Base-by-base conservation (phyloP, 2,329 filamentous ascomycete species). In the Stagonosporopsis rhizophila region DNA sequence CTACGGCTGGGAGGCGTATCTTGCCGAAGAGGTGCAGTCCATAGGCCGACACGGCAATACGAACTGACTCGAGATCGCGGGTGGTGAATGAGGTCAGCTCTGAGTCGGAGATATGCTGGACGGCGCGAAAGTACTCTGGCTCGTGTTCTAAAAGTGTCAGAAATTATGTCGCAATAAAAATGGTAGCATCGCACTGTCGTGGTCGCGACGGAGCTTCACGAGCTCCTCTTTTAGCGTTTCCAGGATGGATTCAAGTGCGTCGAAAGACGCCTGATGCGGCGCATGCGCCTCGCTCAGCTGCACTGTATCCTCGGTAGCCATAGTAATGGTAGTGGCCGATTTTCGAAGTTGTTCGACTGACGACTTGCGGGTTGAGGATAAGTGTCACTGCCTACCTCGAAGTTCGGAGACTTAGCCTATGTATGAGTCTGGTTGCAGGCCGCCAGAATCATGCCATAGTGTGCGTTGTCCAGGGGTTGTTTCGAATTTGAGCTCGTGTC, bases 61-160 rank as follows among this genome's bases (percentile, higher is more conserved):
- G 70, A 12, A 75, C 70, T 11, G 56, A 48, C 14, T 66, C 62
- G 38, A 75, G 64, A 42, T 73, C 62, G 14, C 50, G 52, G 22
- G 64, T 41, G 2, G 64, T 57, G 59, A 75, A 73, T 11, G 68
- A 67, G 19, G 60, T 52, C 19, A 75, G 66, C 0, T 75, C 70
- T 11, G 70, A 65, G 44, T 80, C 76, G 20, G 77, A 73, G 11
- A 83, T 70, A 19, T 65, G 51, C 41, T 78, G 79, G 47, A 76
- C 72, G 6, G 66, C 62, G 35, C 60, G 59, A 54, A 77, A 77
- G 60, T 77, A 77, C 41, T 73, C 70, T 7, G 72, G 70, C 44
- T 76, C 73, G 52, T 77, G 73, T 53, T 71, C 72, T 74, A 44
- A 4, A 19, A 8, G n/a, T 8, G 42, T 51, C 38, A 53, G 40